Evolutionary conservation across 2,329 filamentous ascomycete genomes (phyloP), one percentile per base, ranked within the genome.

Genomic region (Paraphoma chrysanthemicola): DNA sequence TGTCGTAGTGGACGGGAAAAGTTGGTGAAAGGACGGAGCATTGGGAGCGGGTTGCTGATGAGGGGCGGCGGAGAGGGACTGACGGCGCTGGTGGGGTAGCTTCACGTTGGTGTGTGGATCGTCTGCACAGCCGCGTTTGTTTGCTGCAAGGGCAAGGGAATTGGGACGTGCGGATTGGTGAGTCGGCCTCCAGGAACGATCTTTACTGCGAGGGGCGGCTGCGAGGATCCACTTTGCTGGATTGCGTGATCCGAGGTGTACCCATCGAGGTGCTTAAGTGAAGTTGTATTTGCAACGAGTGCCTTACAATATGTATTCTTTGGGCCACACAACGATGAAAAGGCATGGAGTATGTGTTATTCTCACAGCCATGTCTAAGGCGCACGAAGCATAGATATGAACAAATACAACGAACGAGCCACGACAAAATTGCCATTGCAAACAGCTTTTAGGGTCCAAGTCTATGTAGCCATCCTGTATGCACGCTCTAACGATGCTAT

Each of bases 221-320:
- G 44, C 23, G 47, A 36, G 9, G 28, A 8, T 44, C 39, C 38
- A 50, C 39, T 36, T 36, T 50, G 41, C 16, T 16, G 39, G 41
- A 63, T 64, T 56, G 57, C 62, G 62, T 61, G 60, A 59, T 59
- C 36, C 33, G 30, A 47, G 43, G 18, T 56, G 56, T 44, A 51
- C 45, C 49, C 11, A 42, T 42, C 16, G 3, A 14, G 14, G 14
- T 36, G 33, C 33, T 14, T 23, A 23, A 36, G 33, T 36, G 10
- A 36, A 36, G 33, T 14, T 23, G 23, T 23, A 23, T 23, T 23
- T 23, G 5, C 23, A 23, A 36, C 14, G 33, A 36, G 33, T 36
- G 33, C 3, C 23, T 23, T 23, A 5, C 23, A 23, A 23, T 23
- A 5, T 23, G 23, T 23, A 23, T 23, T 2, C 23, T 3, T 23